Evolutionary conservation across 768 basidiomycete species (phyloP).

Genomic region (Macrolepiota fuliginosa): DNA sequence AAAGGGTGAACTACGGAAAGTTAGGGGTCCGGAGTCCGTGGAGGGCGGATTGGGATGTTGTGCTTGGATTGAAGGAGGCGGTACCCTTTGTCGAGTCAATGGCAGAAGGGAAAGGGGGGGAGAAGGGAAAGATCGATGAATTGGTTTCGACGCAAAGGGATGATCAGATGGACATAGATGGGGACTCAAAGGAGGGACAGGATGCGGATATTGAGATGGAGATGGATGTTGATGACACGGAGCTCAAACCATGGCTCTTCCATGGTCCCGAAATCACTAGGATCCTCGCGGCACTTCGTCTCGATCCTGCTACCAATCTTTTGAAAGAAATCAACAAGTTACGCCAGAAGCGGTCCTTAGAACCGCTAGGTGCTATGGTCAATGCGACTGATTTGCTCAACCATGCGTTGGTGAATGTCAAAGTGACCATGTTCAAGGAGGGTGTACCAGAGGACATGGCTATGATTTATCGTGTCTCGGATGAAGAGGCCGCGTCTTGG

Average conservation of each 20-base stretch:
- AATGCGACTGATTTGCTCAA: slow-evolving; percentile 47
- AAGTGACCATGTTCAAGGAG: slow-evolving; percentile 55
- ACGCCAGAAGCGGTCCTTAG: slow-evolving; percentile 52
- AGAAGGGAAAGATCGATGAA: slow-evolving; percentile 23
- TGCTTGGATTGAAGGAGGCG: slow-evolving; percentile 48
- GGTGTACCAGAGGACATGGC: slow-evolving; percentile 79
- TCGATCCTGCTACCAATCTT: slow-evolving; percentile 43
- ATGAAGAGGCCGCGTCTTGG: slow-evolving; percentile 52
- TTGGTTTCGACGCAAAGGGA: slow-evolving; percentile 63
- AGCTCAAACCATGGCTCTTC: slow-evolving; percentile 63
- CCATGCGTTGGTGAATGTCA: slow-evolving; percentile 67
- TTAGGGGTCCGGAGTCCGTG: slow-evolving; percentile 71
- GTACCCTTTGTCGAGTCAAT: not conserved
- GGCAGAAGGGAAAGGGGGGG: slow-evolving; percentile 10
- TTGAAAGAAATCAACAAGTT: slow-evolving; percentile 55
- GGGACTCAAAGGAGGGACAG: slow-evolving; percentile 5
- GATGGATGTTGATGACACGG: slow-evolving; percentile 22
- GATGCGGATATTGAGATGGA: slow-evolving; percentile 9
- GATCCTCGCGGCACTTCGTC: slow-evolving; percentile 43
- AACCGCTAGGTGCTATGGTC: slow-evolving; percentile 29
- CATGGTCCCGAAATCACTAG: slow-evolving; percentile 48
- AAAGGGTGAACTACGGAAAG: slow-evolving; percentile 69
- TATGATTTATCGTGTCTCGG: slow-evolving; percentile 61
- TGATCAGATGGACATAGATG: slow-evolving; percentile 18
- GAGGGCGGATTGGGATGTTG: slow-evolving; percentile 69